phyloP scores from a whole-genome alignment of 805 yeast species.

The Saccharomycopsis sp. region DNA sequence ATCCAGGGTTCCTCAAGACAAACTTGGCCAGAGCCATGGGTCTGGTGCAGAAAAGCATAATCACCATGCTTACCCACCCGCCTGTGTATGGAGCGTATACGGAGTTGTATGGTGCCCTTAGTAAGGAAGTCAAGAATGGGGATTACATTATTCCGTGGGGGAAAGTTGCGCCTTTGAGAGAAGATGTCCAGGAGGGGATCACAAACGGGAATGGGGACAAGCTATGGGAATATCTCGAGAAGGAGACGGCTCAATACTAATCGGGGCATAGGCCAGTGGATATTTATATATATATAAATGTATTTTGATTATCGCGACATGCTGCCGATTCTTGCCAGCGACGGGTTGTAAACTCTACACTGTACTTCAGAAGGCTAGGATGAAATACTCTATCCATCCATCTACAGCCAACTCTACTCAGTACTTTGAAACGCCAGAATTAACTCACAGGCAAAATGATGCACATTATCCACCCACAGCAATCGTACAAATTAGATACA shows the following conservation, averaged over 20 bases:
- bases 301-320: no score
- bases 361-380: no score
- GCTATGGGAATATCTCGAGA: slow-evolving; percentile 26
- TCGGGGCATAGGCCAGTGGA: no score
- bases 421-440: no score
- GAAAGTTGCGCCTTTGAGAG: slow-evolving; percentile 27
- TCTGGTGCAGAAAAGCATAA: slow-evolving; percentile 12
- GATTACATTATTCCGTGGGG: slow-evolving; percentile 34
- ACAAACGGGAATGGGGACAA: slow-evolving; percentile 27
- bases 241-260: slow-evolving; percentile 17
- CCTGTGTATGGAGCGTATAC: slow-evolving; percentile 33
- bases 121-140: slow-evolving; percentile 31
- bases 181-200: slow-evolving; percentile 25
- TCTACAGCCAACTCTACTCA: no score
- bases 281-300: neutral
- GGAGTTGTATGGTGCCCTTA: slow-evolving; percentile 33
- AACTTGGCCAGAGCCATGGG: slow-evolving; percentile 28
- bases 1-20: slow-evolving; percentile 33
- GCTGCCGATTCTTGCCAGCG: no score
- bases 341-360: no score
- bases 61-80: slow-evolving; percentile 21
- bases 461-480: no score
- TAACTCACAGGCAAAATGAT: no score
- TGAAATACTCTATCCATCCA: no score
- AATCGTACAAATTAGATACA: no score